These are phyloP conservation scores for Kodamaea sagamina DNA, from an alignment of 805 yeast genomes.

Conservation along the genomic window DNA sequence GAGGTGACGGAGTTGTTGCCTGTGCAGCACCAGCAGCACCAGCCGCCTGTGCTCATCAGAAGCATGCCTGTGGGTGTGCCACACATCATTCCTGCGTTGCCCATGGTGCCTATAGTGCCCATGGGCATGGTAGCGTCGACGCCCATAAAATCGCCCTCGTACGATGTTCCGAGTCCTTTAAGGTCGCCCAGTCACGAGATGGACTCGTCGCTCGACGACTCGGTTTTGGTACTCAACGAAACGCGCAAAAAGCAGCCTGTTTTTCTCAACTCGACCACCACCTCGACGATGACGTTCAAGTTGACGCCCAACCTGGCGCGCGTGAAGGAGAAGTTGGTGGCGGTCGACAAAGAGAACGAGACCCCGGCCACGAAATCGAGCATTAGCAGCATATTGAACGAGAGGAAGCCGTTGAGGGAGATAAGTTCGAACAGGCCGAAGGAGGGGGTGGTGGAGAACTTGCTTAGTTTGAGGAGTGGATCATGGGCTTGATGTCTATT, in stretches of 20 bases:
- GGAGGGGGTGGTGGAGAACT: constrained; percentile 33
- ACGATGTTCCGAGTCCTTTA: constrained; percentile 7
- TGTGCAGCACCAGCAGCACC: constrained; percentile 6
- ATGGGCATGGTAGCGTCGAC: constrained; percentile 17
- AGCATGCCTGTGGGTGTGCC: constrained; percentile 3
- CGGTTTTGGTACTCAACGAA: constrained; percentile 24
- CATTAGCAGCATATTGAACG: constrained; percentile 12
- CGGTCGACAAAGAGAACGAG: constrained; percentile 25
- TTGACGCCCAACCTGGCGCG: constrained; percentile 31
- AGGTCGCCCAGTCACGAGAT: constrained; percentile 20
- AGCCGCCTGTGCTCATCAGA: constrained; percentile 1
- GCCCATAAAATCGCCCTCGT: constrained; percentile 18
- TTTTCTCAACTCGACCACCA: constrained; percentile 28
- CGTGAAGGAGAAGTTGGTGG: constrained; percentile 27
- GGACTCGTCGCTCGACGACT: constrained; percentile 20
- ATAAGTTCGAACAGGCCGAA: constrained; percentile 21
- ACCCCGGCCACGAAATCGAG: constrained; percentile 6
- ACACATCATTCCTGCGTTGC: neutral
- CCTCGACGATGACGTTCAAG: constrained; percentile 39
- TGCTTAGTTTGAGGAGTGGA: constrained; percentile 40
- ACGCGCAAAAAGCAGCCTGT: constrained; percentile 40
- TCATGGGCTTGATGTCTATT: constrained; percentile 26
- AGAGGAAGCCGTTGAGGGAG: constrained; percentile 28
- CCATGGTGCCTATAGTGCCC: constrained; percentile 2
- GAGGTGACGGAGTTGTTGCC: constrained; percentile 48